Evolutionary conservation across 176 grass and related monocot species (phyloP).

Genomic region (Ampelocalamus luodianensis): DNA sequence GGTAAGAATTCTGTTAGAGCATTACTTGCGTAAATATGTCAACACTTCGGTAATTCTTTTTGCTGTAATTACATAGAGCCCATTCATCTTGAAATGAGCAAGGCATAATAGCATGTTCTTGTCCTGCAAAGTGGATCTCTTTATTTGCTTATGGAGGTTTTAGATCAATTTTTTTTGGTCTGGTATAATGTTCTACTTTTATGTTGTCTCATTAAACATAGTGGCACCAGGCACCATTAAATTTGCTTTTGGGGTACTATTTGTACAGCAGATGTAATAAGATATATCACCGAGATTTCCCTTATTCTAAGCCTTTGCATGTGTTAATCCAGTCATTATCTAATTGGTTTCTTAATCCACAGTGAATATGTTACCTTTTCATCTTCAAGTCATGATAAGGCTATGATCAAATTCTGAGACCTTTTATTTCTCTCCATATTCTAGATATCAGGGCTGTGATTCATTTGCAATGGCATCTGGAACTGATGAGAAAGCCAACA

Average conservation of each 20-base stretch:
- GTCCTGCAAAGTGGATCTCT: background rate
- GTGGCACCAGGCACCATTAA: slow-evolving; percentile 7
- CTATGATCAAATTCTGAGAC: background rate
- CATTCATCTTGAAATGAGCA: slow-evolving; percentile 6
- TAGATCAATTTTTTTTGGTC: background rate
- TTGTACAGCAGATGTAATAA: background rate
- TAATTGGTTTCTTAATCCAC: background rate
- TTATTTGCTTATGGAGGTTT: background rate
- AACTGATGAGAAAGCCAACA: slow-evolving; percentile 63
- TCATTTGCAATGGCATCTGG: slow-evolving; percentile 51
- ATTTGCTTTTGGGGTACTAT: background rate
- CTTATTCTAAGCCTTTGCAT: background rate
- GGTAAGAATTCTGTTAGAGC: background rate
- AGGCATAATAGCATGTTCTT: background rate
- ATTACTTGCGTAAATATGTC: slow-evolving; percentile 1
- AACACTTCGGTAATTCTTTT: background rate
- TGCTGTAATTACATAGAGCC: background rate
- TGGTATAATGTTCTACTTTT: background rate
- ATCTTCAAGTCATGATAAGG: slow-evolving; percentile 3
- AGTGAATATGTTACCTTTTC: background rate
- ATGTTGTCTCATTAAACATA: background rate
- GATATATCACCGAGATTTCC: background rate
- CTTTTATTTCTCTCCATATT: background rate
- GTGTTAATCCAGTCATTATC: background rate
- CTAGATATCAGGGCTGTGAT: slow-evolving; percentile 22